Percentiles rank a stretch among this genome's conserved stretches.
phyloP scores from a whole-genome alignment of 352 stramenopile genomes.

The Pythium periplocum region DNA sequence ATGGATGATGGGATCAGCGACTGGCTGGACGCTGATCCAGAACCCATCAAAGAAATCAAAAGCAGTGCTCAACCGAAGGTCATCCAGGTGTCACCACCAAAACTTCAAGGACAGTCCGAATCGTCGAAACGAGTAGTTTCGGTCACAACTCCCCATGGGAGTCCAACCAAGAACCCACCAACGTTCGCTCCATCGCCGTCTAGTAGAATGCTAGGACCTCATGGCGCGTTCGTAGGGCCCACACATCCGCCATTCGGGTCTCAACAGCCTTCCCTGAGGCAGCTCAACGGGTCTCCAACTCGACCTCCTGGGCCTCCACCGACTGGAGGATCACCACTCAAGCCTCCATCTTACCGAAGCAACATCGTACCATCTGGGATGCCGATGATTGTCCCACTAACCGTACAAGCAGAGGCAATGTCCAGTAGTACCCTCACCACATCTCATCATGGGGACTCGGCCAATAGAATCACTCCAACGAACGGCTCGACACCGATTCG shows the following conservation, averaged over 20 bases:
- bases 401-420: not conserved
- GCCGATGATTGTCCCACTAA: slow-evolving; percentile 36
- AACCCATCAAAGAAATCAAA: slow-evolving; percentile 1
- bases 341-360: slow-evolving; percentile 44
- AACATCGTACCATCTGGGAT: slow-evolving; percentile 36
- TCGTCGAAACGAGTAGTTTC: not conserved
- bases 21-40: slow-evolving; percentile 33
- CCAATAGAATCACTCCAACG: too few relatives aligned
- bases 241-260: slow-evolving; percentile 12
- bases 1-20: slow-evolving; percentile 30
- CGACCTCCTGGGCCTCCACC: slow-evolving; percentile 23
- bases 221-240: slow-evolving; percentile 7
- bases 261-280: slow-evolving; percentile 16
- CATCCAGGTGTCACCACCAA: not conserved
- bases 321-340: slow-evolving; percentile 16
- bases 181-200: not conserved
- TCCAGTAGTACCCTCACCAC: not conserved
- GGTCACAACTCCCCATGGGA: not conserved
- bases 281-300: slow-evolving; percentile 28
- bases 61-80: not conserved
- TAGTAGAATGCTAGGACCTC: not conserved
- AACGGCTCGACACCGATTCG: slow-evolving; percentile 30
- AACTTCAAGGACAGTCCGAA: not conserved
- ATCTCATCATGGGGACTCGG: not conserved
- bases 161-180: not conserved